phyloP scores from a whole-genome alignment of 2,329 filamentous ascomycete genomes.

The Pyrenophora tritici-repentis region DNA sequence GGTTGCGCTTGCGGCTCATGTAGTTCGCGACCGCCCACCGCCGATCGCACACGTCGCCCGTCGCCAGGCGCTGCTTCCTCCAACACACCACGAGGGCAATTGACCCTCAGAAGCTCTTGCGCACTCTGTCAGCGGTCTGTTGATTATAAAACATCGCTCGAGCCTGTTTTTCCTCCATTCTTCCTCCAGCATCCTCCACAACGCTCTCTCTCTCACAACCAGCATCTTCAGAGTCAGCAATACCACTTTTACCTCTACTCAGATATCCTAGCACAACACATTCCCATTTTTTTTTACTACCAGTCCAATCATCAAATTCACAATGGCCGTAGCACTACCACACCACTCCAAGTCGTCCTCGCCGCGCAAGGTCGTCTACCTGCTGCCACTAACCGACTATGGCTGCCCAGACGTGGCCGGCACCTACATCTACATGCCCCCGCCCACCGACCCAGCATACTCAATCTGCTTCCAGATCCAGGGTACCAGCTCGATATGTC shows the following conservation, averaged over 20 bases:
- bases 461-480: conserved; percentile 87
- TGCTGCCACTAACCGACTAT: conserved; percentile 88
- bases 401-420: conserved; percentile 88
- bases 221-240: conserved; percentile 1
- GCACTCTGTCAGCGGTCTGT: conserved; percentile 8
- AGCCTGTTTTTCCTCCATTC: not conserved
- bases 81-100: conserved; percentile 23
- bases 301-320: conserved; percentile 11
- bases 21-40: conserved; percentile 28
- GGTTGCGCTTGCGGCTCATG: conserved; percentile 14
- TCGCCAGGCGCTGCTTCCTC: conserved; percentile 20
- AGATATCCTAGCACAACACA: conserved; percentile 13
- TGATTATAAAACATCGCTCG: conserved; percentile 14
- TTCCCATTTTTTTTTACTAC: conserved; percentile 25
- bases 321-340: conserved; percentile 32
- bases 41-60: conserved; percentile 28
- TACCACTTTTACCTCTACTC: conserved; percentile 3
- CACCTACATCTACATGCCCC: conserved; percentile 88
- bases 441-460: conserved; percentile 73
- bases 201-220: conserved; percentile 6
- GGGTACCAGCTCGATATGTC: conserved; percentile 93
- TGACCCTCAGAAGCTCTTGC: conserved; percentile 23
- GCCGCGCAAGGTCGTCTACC: conserved; percentile 64
- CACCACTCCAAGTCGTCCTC: conserved; percentile 14
- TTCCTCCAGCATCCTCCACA: conserved; percentile 13